Evolutionary conservation across 768 basidiomycete genomes (phyloP).

Genomic region (Tulasnella sp.): DNA sequence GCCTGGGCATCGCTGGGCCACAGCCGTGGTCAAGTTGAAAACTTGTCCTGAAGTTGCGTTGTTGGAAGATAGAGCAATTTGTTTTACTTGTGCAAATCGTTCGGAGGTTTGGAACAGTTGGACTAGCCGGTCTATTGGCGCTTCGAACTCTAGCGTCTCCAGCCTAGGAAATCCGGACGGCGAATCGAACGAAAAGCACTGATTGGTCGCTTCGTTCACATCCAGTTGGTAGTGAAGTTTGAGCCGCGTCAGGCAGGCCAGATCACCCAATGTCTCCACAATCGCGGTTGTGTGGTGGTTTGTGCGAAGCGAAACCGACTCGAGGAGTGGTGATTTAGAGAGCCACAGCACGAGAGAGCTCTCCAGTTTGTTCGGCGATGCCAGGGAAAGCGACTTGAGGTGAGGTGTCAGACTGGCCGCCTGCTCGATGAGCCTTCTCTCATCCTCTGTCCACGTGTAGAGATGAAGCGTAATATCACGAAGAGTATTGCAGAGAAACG

Average conservation of each 20-base stretch:
- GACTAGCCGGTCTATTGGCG: background rate
- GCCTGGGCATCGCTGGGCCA: background rate
- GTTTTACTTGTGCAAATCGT: background rate
- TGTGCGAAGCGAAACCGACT: background rate
- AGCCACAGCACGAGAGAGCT: background rate
- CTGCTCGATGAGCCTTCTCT: too few relatives aligned
- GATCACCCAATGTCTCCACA: background rate
- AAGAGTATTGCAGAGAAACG: background rate
- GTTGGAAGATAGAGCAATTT: background rate
- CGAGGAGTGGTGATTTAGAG: background rate
- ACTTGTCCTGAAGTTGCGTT: background rate
- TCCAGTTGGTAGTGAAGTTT: background rate
- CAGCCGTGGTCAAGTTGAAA: background rate
- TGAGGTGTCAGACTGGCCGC: too few relatives aligned
- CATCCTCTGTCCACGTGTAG: too few relatives aligned
- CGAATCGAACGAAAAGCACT: background rate
- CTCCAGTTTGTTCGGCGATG: too few relatives aligned
- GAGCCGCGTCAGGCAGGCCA: background rate
- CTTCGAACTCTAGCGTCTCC: background rate
- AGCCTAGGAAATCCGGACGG: background rate
- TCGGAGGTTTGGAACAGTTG: background rate
- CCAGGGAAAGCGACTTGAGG: too few relatives aligned
- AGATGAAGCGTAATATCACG: too few relatives aligned
- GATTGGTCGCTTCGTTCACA: background rate
- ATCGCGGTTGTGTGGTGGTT: background rate